Conservation (phyloP, 352 stramenopile genomes). For the Pseudoperonospora humuli region DNA sequence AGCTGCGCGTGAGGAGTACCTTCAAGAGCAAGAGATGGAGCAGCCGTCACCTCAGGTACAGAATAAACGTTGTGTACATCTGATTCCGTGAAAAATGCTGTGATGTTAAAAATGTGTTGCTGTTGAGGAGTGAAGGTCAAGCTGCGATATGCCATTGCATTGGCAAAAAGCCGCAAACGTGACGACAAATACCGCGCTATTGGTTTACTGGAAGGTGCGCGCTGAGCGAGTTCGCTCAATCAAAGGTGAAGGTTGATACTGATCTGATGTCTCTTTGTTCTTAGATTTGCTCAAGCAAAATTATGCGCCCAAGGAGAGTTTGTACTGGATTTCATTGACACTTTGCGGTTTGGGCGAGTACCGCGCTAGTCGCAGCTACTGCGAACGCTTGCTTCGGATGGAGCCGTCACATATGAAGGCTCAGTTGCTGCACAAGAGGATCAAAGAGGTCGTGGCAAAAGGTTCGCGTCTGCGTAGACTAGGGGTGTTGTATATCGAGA, state of each 20-base stretch:
- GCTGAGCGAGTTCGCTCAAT: neutral
- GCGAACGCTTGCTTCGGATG: slow-evolving; percentile 66
- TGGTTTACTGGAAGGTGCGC: slow-evolving; percentile 67
- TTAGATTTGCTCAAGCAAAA: slow-evolving; percentile 53
- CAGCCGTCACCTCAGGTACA: slow-evolving; percentile 47
- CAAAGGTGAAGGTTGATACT: neutral
- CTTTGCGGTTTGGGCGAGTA: slow-evolving; percentile 63
- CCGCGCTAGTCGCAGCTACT: slow-evolving; percentile 55
- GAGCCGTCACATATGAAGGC: slow-evolving; percentile 65
- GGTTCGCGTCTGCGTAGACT: slow-evolving; percentile 13
- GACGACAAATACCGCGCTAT: slow-evolving; percentile 74
- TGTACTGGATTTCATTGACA: slow-evolving; percentile 76
- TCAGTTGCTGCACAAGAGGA: slow-evolving; percentile 64
- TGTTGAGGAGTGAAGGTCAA: slow-evolving; percentile 42
- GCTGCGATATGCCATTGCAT: slow-evolving; percentile 54
- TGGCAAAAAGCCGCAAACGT: slow-evolving; percentile 73
- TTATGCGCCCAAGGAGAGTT: slow-evolving; percentile 51
- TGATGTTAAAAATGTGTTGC: neutral
- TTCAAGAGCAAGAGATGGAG: slow-evolving; percentile 72
- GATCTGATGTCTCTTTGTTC: neutral
- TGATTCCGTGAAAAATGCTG: slow-evolving; percentile 1
- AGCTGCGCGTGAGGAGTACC: slow-evolving; percentile 61
- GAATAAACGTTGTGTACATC: neutral
- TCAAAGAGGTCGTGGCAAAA: slow-evolving; percentile 60
- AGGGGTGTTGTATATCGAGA: neutral